A percentile compares a stretch with the other conserved stretches of the same genome.
Evolutionary conservation across 768 basidiomycete species (phyloP).

Genomic region (Leccinum disarticulatum): DNA sequence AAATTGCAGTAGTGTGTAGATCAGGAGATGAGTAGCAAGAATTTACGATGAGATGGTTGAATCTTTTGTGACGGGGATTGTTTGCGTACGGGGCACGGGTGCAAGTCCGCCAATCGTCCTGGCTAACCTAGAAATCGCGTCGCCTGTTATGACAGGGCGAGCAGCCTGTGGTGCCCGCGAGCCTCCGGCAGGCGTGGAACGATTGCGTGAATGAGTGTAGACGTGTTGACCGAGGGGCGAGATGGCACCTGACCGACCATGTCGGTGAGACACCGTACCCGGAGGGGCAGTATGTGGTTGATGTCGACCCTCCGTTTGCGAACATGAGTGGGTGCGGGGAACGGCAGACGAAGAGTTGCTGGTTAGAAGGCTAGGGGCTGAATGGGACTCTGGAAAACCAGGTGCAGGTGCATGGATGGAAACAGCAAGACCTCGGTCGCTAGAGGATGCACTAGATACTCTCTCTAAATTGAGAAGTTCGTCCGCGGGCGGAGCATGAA

Average conservation of each 20-base stretch:
- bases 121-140: slow-evolving; percentile 65
- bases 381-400: slow-evolving; percentile 38
- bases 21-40: slow-evolving; percentile 7
- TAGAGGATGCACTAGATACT: slow-evolving; percentile 20
- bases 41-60: slow-evolving; percentile 27
- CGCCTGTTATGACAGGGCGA: slow-evolving; percentile 72
- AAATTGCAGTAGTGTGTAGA: slow-evolving; percentile 13
- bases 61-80: slow-evolving; percentile 28
- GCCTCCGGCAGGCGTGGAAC: slow-evolving; percentile 54
- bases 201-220: slow-evolving; percentile 51
- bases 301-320: slow-evolving; percentile 55
- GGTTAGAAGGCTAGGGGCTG: slow-evolving; percentile 36
- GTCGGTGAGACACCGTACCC: slow-evolving; percentile 26
- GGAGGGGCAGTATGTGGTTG: slow-evolving; percentile 30
- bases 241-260: slow-evolving; percentile 45
- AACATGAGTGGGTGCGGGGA: slow-evolving; percentile 46
- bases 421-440: slow-evolving; percentile 41
- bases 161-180: slow-evolving; percentile 44
- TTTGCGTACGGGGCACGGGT: slow-evolving; percentile 24
- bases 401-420: slow-evolving; percentile 58
- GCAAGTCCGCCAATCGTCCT: slow-evolving; percentile 53
- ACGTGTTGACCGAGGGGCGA: slow-evolving; percentile 42
- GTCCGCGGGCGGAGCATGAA: slow-evolving; percentile 22
- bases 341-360: slow-evolving; percentile 28
- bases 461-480: slow-evolving; percentile 21